These are phyloP conservation scores for Nepenthes mirabilis DNA, from an alignment of 148 eudicot species.

Conservation along the genomic window DNA sequence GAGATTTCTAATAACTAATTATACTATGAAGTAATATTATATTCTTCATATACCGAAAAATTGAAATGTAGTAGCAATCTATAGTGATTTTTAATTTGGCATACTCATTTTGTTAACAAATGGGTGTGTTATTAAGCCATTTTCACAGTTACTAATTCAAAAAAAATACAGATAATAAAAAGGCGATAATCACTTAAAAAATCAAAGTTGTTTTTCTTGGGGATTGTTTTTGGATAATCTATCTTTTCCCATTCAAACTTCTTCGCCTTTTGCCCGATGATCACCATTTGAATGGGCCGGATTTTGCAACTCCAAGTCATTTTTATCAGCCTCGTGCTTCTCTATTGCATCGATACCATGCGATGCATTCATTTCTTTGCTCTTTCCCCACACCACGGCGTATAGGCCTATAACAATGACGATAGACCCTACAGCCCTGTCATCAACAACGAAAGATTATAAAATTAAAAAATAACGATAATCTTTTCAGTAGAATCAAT, in stretches of 20 bases:
- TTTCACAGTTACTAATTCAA: too few relatives aligned
- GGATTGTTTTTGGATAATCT: neutral
- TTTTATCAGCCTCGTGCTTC: neutral
- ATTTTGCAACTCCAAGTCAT: neutral
- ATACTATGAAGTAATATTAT: too few relatives aligned
- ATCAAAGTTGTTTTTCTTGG: too few relatives aligned
- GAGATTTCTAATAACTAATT: too few relatives aligned
- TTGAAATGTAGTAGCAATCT: too few relatives aligned
- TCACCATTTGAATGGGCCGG: neutral
- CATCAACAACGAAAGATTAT: neutral
- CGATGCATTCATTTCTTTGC: conserved; percentile 8
- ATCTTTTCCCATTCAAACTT: neutral
- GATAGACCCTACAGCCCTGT: conserved; percentile 26
- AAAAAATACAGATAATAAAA: too few relatives aligned
- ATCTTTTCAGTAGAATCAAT: neutral
- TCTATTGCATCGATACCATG: neutral
- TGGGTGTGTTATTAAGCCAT: too few relatives aligned
- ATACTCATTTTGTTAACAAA: too few relatives aligned
- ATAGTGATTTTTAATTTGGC: too few relatives aligned
- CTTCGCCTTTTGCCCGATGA: neutral
- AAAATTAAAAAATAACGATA: neutral
- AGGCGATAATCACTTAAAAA: too few relatives aligned
- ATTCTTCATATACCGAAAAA: too few relatives aligned
- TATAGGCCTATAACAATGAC: conserved; percentile 23
- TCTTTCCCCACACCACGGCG: conserved; percentile 36